Evolutionary conservation across 345 rosid species (phyloP).

Genomic region (Iberis pinnata): DNA sequence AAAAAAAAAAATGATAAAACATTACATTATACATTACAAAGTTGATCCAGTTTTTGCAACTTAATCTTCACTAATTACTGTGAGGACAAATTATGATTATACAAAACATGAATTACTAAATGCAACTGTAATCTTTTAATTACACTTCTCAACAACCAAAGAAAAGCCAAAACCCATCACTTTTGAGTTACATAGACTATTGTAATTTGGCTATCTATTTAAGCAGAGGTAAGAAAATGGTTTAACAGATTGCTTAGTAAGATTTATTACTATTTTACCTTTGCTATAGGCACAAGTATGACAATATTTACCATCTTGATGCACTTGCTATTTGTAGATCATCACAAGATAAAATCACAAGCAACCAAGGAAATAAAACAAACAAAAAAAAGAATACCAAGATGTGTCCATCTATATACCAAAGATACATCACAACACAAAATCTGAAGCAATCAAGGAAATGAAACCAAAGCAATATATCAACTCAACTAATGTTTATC

Average conservation of each 20-base stretch:
- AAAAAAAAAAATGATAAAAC: too few relatives aligned
- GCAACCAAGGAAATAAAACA: too few relatives aligned
- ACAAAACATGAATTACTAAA: too few relatives aligned
- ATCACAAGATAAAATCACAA: conserved; percentile 77
- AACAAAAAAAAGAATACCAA: too few relatives aligned
- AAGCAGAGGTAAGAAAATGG: not conserved
- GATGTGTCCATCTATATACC: conserved; percentile 84
- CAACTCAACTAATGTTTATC: not conserved
- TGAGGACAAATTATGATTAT: too few relatives aligned
- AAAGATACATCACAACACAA: not conserved
- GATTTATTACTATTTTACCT: conserved; percentile 39
- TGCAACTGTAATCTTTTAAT: too few relatives aligned
- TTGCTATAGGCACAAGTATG: conserved; percentile 95
- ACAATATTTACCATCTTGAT: conserved; percentile 94
- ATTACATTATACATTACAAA: too few relatives aligned
- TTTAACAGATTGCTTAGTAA: not conserved
- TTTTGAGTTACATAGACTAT: not conserved
- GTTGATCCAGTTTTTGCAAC: too few relatives aligned
- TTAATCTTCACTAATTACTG: too few relatives aligned
- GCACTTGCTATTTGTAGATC: conserved; percentile 98
- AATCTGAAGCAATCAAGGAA: conserved; percentile 2
- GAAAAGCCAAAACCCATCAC: conserved; percentile 4
- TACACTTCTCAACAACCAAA: conserved; percentile 61
- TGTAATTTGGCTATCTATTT: not conserved
- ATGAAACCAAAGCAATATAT: not conserved